Conservation (phyloP, 2,329 filamentous ascomycete species). For the Pseudogymnoascus sp. region DNA sequence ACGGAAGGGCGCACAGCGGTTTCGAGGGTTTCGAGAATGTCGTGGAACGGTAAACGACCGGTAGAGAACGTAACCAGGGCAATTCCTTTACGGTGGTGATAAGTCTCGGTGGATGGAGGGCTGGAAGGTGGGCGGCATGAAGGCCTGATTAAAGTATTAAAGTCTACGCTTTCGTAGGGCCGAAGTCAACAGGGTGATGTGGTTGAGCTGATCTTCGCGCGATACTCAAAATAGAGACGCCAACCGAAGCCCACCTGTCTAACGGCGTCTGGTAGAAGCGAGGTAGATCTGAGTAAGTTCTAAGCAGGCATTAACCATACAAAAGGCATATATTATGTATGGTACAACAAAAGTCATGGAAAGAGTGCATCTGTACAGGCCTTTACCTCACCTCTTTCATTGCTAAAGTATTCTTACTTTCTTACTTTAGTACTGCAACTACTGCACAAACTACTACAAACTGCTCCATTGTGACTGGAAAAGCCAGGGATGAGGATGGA, state of each 20-base stretch:
- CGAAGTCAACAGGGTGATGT: not conserved
- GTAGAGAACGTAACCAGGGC: not conserved
- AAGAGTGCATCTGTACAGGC: not conserved
- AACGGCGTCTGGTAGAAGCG: slow-evolving; percentile 4
- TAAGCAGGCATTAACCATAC: not conserved
- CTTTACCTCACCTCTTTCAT: not conserved
- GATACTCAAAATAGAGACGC: slow-evolving; percentile 8
- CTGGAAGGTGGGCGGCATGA: slow-evolving; percentile 4
- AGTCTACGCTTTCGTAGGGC: not conserved
- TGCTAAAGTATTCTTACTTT: not conserved
- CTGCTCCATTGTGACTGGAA: not conserved
- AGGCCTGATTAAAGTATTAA: slow-evolving; percentile 2
- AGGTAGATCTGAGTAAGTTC: not conserved
- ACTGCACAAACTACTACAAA: no score
- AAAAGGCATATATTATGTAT: not conserved
- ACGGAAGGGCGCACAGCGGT: not conserved
- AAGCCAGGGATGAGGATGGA: not conserved
- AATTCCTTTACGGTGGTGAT: not conserved
- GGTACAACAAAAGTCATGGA: not conserved
- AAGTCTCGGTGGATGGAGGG: not conserved
- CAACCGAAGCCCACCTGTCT: slow-evolving; percentile 6
- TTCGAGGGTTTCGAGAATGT: not conserved
- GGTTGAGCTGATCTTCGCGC: slow-evolving; percentile 1
- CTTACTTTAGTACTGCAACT: not conserved
- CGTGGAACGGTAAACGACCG: not conserved